phyloP scores from a whole-genome alignment of 108 stramenopile genomes.

The Nitzschia putrida region DNA sequence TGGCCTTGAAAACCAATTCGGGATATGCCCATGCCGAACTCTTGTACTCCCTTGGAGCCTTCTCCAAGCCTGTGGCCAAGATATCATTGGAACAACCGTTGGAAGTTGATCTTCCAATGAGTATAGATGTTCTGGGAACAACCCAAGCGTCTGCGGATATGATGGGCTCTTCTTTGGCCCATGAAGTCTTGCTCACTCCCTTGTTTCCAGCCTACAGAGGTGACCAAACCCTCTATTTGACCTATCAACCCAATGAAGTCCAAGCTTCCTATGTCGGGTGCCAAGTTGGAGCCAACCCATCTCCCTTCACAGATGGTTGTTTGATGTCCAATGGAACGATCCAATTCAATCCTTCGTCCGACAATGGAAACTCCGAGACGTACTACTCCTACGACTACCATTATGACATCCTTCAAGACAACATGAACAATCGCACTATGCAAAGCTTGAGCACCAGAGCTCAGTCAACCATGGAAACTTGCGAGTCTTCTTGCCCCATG shows the following conservation, averaged over 20 bases:
- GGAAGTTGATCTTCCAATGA: slow-evolving; percentile 17
- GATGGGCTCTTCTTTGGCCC: slow-evolving; percentile 25
- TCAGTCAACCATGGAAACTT: slow-evolving; percentile 32
- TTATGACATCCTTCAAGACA: slow-evolving; percentile 44
- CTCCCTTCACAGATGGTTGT: slow-evolving; percentile 38
- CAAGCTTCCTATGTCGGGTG: slow-evolving; percentile 55
- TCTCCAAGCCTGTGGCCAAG: slow-evolving; percentile 60
- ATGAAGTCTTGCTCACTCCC: slow-evolving; percentile 41
- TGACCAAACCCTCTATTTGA: slow-evolving; percentile 36
- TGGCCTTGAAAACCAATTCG: slow-evolving; percentile 29
- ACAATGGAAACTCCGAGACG: slow-evolving; percentile 25
- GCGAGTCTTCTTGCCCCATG: slow-evolving; percentile 41
- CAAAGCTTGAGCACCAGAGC: slow-evolving; percentile 52
- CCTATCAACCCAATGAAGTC: slow-evolving; percentile 52
- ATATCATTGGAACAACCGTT: slow-evolving; percentile 40
- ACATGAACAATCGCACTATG: slow-evolving; percentile 56
- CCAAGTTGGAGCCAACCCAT: slow-evolving; percentile 62
- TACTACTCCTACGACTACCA: slow-evolving; percentile 24
- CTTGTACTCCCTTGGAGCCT: slow-evolving; percentile 64
- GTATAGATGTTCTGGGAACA: slow-evolving; percentile 38
- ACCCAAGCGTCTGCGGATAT: neutral
- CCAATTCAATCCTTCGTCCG: slow-evolving; percentile 9
- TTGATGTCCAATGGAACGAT: neutral
- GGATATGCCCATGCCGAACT: slow-evolving; percentile 38
- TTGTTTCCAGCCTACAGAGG: slow-evolving; percentile 32